Base-by-base conservation (phyloP, 345 rosid species). In the Litchi chinensis region DNA sequence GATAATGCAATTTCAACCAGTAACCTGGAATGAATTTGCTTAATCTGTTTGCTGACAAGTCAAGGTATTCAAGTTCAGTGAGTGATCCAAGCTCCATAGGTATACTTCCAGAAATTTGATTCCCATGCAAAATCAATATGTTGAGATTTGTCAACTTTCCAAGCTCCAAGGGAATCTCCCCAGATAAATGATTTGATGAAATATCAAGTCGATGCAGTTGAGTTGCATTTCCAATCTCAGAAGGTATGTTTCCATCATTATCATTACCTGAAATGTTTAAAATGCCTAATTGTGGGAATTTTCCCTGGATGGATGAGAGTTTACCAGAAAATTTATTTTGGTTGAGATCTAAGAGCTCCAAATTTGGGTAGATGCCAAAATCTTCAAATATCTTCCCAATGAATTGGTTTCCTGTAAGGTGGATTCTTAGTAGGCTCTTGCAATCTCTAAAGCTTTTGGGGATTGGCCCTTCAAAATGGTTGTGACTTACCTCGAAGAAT, bases 121-220 rank as follows among this genome's bases (percentile, higher is more conserved):
- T 83, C 19, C 46, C 8, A 1, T 72, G 50, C 74, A 83, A 74
- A 37, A 56, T 68, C 22, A 83, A 68, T 46, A 70, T 65, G 64
- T 63, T 28, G 8, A 83, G 70, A 16, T 69, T 65, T n/a, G 21
- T 70, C 68, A 80, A 62, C 56, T 68, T 77, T 24, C 81, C 79
- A 54, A 83, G 56, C 46, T 80, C 76, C 24, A 50, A 28, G 10
- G 83, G 85, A 52, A 85, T 80, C 15, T 57, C 39, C 8, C 83
- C 85, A 28, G 6, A 21, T 5, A 85, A 62, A 4, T 65, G n/a
- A 59, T 85, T 85, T 3, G 26, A 22, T 12, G 73, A 66, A 19
- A 85, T 69, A 16, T 71, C 71, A 6, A 82, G 83, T 37, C 19
- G 0, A 2, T 64, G 39, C 3, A 83, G 64, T 43, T 74, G 77